phyloP scores from a whole-genome alignment of 306 rosid genomes.

The Vicia faba region DNA sequence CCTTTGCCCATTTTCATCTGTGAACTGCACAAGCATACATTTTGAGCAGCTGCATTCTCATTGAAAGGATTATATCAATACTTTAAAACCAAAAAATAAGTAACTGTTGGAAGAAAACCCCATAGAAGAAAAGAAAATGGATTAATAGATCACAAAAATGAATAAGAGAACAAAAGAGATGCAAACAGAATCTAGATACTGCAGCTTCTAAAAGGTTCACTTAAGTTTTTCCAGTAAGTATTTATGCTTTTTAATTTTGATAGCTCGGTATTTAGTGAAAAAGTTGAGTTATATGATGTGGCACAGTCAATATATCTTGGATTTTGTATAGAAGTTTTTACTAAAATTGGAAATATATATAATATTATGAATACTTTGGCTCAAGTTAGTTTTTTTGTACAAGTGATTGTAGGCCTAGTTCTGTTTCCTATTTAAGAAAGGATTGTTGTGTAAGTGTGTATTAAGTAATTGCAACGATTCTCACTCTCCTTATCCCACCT shows the following conservation, averaged over 20 bases:
- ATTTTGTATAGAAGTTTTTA: slow-evolving; percentile 3
- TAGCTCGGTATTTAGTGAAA: background rate
- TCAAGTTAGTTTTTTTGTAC: no score
- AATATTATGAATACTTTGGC: slow-evolving; percentile 3
- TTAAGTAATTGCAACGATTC: no score
- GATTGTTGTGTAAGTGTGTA: no score
- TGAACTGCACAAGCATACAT: slow-evolving; percentile 64
- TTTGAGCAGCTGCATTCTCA: slow-evolving; percentile 34
- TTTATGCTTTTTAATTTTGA: slow-evolving; percentile 1
- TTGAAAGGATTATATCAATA: slow-evolving; percentile 34
- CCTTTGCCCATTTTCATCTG: slow-evolving; percentile 85
- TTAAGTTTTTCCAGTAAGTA: background rate
- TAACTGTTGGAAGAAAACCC: slow-evolving; percentile 5
- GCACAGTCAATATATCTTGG: slow-evolving; percentile 7
- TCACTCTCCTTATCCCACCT: no score
- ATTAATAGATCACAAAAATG: background rate
- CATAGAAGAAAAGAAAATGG: slow-evolving; percentile 6
- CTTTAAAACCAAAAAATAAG: background rate
- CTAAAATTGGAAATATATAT: background rate
- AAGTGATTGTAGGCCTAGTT: no score
- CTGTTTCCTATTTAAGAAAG: no score
- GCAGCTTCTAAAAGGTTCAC: slow-evolving; percentile 20
- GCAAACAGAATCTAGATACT: slow-evolving; percentile 20
- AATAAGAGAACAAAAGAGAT: background rate
- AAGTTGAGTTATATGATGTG: background rate